Evolutionary conservation across 306 rosid genomes (phyloP).

Genomic region (Urtica urens): DNA sequence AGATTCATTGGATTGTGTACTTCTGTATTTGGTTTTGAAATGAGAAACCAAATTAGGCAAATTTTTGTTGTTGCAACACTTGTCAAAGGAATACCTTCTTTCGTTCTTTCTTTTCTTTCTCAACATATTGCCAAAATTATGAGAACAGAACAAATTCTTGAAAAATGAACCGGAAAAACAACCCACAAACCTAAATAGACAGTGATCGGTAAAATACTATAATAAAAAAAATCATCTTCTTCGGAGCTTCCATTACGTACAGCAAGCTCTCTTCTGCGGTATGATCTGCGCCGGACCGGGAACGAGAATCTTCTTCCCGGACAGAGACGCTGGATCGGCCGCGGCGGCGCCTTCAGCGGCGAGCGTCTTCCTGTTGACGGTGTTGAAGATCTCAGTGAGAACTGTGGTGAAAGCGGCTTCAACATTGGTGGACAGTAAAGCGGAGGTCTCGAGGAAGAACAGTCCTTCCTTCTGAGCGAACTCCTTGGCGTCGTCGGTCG

Average conservation of each 20-base stretch:
- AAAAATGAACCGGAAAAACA: no score
- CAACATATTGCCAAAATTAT: no score
- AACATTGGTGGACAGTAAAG: slow-evolving; percentile 75
- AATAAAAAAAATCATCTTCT: no score
- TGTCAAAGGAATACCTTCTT: no score
- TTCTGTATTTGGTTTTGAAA: no score
- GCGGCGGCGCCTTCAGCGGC: slow-evolving; percentile 62
- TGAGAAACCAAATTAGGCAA: no score
- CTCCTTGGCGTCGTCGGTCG: slow-evolving; percentile 81
- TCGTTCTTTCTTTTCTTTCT: no score
- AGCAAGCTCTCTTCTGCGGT: slow-evolving; percentile 66
- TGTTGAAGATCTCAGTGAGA: slow-evolving; percentile 81
- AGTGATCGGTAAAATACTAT: no score
- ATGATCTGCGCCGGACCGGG: slow-evolving; percentile 81
- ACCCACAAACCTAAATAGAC: no score
- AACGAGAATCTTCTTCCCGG: slow-evolving; percentile 69
- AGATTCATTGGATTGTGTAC: no score
- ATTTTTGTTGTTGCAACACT: no score
- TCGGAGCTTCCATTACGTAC: slow-evolving; percentile 41
- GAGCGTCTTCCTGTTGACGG: slow-evolving; percentile 61
- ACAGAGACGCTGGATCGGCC: slow-evolving; percentile 51
- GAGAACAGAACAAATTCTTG: no score
- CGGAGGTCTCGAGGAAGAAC: slow-evolving; percentile 89
- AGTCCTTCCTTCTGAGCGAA: slow-evolving; percentile 91
- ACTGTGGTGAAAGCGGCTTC: slow-evolving; percentile 77